These are phyloP conservation scores for Lachnellula occidentalis DNA, from an alignment of 2,329 filamentous ascomycete species.

Conservation along the genomic window DNA sequence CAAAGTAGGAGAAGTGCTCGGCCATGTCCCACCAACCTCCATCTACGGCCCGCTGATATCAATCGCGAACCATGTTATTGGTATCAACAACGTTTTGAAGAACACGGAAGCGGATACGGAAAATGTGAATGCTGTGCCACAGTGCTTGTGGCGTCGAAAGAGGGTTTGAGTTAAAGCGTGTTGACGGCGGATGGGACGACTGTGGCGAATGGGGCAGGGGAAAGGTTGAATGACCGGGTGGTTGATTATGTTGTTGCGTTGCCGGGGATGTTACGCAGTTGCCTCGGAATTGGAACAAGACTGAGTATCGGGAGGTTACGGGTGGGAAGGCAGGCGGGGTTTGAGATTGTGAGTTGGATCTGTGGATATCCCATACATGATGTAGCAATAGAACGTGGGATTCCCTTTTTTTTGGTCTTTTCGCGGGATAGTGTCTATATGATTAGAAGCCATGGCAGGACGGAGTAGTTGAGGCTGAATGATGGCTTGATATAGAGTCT, in stretches of 20 bases:
- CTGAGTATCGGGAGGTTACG: neutral
- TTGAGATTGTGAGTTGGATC: neutral
- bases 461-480: no score
- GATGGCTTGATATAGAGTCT: no score
- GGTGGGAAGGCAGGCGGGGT: neutral
- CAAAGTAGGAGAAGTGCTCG: slow-evolving; percentile 2
- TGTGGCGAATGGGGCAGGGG: neutral
- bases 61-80: slow-evolving; percentile 17
- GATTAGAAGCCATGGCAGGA: no score
- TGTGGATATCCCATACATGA: no score
- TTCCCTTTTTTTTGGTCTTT: no score
- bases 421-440: no score
- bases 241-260: neutral
- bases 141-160: slow-evolving; percentile 17
- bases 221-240: neutral
- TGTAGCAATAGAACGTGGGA: no score
- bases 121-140: slow-evolving; percentile 11
- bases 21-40: slow-evolving; percentile 9
- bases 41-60: slow-evolving; percentile 1
- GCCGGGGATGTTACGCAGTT: neutral
- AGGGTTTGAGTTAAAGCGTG: slow-evolving; percentile 21
- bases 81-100: slow-evolving; percentile 13
- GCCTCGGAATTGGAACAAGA: neutral
- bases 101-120: slow-evolving; percentile 4
- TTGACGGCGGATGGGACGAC: slow-evolving; percentile 9